Percentiles rank a stretch among this genome's conserved stretches.
These are phyloP conservation scores for Reticulascus tulasneorum DNA, from an alignment of 2,329 filamentous ascomycete species.

Conservation along the genomic window DNA sequence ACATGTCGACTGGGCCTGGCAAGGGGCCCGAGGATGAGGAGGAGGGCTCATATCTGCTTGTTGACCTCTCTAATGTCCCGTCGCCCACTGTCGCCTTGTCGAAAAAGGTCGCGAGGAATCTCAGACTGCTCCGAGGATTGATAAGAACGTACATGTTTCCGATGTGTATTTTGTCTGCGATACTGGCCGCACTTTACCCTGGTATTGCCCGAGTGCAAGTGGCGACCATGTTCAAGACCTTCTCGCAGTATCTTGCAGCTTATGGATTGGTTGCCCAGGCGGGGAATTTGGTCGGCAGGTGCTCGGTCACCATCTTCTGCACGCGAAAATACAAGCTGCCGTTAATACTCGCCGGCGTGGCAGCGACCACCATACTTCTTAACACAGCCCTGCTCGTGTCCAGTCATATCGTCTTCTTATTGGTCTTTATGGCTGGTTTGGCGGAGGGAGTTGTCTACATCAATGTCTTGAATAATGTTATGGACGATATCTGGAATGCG, in stretches of 20 bases:
- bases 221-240: slow-evolving; percentile 19
- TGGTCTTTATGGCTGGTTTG: slow-evolving; percentile 23
- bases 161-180: slow-evolving; percentile 18
- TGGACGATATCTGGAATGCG: slow-evolving; percentile 16
- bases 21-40: slow-evolving; percentile 10
- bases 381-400: slow-evolving; percentile 20
- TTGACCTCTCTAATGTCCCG: too few species aligned
- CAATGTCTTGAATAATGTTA: slow-evolving; percentile 14
- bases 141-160: slow-evolving; percentile 22
- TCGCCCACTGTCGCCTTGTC: too few species aligned
- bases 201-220: slow-evolving; percentile 25
- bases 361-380: slow-evolving; percentile 11
- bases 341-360: slow-evolving; percentile 8
- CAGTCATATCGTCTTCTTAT: slow-evolving; percentile 18
- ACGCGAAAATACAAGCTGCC: slow-evolving; percentile 9
- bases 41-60: slow-evolving; percentile 4
- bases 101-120: not conserved
- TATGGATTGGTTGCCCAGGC: slow-evolving; percentile 25
- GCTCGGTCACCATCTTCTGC: slow-evolving; percentile 16
- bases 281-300: slow-evolving; percentile 22
- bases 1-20: slow-evolving; percentile 17
- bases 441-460: slow-evolving; percentile 25
- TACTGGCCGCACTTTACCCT: slow-evolving; percentile 21
- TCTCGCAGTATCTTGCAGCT: slow-evolving; percentile 22
- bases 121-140: slow-evolving; percentile 11